These are phyloP conservation scores for Hippophae gyantsensis DNA, from an alignment of 306 rosid species.

Conservation along the genomic window DNA sequence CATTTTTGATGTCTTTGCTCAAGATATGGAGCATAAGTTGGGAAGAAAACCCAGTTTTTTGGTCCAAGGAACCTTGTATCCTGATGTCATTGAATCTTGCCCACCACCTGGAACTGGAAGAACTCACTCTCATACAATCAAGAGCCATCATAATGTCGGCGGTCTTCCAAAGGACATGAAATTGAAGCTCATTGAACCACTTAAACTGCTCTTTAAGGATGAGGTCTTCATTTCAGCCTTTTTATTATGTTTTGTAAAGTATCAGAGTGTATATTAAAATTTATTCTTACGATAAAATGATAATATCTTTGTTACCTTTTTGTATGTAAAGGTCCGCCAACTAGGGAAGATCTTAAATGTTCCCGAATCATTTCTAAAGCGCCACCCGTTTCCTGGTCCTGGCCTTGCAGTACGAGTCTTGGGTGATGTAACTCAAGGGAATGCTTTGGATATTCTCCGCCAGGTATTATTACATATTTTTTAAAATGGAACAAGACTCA, in stretches of 20 bases:
- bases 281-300: neutral
- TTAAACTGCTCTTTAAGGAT: conserved; percentile 84
- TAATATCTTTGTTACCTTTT: conserved; percentile 4
- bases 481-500: neutral
- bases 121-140: conserved; percentile 90
- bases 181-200: conserved; percentile 87
- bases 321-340: conserved; percentile 56
- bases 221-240: conserved; percentile 51
- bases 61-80: conserved; percentile 93
- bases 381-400: conserved; percentile 96
- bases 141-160: conserved; percentile 97
- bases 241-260: neutral
- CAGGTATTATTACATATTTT: conserved; percentile 35
- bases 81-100: conserved; percentile 93
- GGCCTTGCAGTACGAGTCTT: conserved; percentile 92
- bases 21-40: conserved; percentile 46
- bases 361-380: conserved; percentile 73
- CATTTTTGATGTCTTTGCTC: conserved; percentile 76
- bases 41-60: conserved; percentile 59
- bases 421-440: conserved; percentile 80
- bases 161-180: conserved; percentile 99
- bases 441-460: conserved; percentile 79
- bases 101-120: conserved; percentile 95
- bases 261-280: neutral
- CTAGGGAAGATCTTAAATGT: conserved; percentile 72